Evolutionary conservation across 129 eudicot species (phyloP), one percentile per base, ranked within the genome.

Genomic region (Centrapalus pauciflorus): DNA sequence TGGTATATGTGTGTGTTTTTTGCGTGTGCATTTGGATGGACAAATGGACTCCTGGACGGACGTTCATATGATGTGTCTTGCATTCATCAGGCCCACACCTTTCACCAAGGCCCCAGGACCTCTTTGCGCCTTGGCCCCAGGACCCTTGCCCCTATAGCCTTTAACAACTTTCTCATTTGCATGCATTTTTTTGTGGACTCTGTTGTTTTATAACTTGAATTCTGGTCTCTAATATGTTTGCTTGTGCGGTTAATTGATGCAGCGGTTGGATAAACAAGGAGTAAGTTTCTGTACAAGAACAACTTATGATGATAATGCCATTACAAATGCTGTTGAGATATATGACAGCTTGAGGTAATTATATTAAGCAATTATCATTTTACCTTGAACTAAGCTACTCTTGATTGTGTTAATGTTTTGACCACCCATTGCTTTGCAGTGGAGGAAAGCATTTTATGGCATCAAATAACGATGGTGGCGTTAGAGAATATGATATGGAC

Each of bases 401-500:
- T 9, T 48, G 27, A 25, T 7, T 38, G 28, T 54, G 26, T 41
- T 38, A 40, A 41, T 3, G 25, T 51, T 10, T 58, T 60, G 71
- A 33, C 69, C 2, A 51, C 38, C 17, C 21, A 20, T 26, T 49
- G 45, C 4, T 69, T 55, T 72, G 64, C 74, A 85, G 98, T 63
- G 90, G 98, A 19, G 95, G 77, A 46, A 61, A 56, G 57, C 94
- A 76, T 79, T 92, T 92, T 61, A 85, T 79, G 77, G 84, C 95
- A 14, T 85, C 96, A 4, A 88, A 88, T 48, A 92, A 92, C 76
- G 98, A 92, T 54, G 85, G 91, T 69, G 82, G 98, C 4, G 81
- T 92, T 11, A 79, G 98, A 69, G 98, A 85, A 37, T 92, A 73
- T 61, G 95, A 92, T 71, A 81, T 92, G 95, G 98, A 92, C 77